phyloP scores from a whole-genome alignment of 140 eudicot genomes.

The Anethum foeniculum region DNA sequence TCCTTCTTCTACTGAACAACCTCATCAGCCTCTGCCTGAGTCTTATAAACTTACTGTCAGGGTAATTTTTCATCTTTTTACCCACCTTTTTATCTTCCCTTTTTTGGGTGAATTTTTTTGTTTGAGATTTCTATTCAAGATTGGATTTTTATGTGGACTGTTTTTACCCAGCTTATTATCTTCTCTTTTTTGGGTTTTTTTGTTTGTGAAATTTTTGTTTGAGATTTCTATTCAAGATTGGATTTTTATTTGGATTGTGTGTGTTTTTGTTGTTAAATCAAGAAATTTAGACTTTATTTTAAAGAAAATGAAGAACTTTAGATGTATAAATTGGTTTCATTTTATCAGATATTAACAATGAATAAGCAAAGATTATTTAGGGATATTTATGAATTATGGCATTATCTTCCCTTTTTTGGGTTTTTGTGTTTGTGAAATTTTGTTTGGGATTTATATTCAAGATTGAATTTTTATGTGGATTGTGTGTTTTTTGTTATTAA shows the following conservation, averaged over 20 bases:
- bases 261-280: neutral
- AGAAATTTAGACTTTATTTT: neutral
- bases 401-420: neutral
- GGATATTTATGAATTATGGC: too few species aligned
- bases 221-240: neutral
- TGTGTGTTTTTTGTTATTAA: neutral
- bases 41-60: conserved; percentile 50
- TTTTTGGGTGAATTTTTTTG: neutral
- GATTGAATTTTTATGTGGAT: neutral
- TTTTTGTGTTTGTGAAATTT: neutral
- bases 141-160: neutral
- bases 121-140: neutral
- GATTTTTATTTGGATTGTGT: neutral
- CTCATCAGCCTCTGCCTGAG: conserved; percentile 43
- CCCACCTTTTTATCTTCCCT: neutral
- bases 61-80: conserved; percentile 26
- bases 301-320: neutral
- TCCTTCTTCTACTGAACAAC: conserved; percentile 20
- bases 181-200: neutral
- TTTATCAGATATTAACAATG: neutral
- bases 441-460: neutral
- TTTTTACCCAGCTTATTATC: neutral
- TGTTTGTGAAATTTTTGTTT: neutral
- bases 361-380: neutral
- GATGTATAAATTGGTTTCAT: neutral